A percentile compares a stretch with the other conserved stretches of the same genome.
These are phyloP conservation scores for Mimosa bimucronata DNA, from an alignment of 306 rosid genomes.

Conservation along the genomic window DNA sequence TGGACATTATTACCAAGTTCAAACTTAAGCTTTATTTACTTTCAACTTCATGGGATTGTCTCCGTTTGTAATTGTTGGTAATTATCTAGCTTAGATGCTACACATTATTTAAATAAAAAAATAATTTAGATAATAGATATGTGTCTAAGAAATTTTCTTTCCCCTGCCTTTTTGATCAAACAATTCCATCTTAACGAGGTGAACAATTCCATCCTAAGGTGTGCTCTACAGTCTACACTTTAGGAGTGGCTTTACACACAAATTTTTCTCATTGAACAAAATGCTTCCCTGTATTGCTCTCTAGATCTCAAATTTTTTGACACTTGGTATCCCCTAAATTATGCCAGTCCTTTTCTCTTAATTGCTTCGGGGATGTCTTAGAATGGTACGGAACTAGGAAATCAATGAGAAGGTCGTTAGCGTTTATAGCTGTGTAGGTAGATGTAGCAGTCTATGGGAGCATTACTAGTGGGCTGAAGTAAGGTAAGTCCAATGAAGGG, in stretches of 20 bases:
- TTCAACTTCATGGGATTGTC: constrained; percentile 9
- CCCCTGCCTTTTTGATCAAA: background rate
- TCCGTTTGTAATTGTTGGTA: background rate
- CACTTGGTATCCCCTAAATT: background rate
- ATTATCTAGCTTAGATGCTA: constrained; percentile 14
- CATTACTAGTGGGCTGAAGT: constrained; percentile 29
- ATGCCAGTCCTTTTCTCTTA: background rate
- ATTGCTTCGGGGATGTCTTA: background rate
- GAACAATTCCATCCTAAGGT: background rate
- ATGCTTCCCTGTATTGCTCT: background rate
- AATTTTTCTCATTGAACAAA: background rate
- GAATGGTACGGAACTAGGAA: constrained; percentile 12
- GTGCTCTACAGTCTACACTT: background rate
- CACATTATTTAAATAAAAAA: background rate
- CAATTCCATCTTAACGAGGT: background rate
- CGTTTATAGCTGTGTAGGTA: constrained; percentile 15
- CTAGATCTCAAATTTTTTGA: constrained; percentile 5
- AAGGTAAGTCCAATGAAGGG: background rate
- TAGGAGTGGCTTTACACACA: background rate
- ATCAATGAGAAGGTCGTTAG: constrained; percentile 1
- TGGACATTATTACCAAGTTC: background rate
- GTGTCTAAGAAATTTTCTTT: background rate
- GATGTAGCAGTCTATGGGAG: constrained; percentile 3
- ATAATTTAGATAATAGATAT: background rate
- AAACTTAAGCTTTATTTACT: constrained; percentile 14